Percentiles rank a stretch among this genome's conserved stretches.
Conservation (phyloP, 306 rosid genomes). For the Cyamopsis tetragonoloba region DNA sequence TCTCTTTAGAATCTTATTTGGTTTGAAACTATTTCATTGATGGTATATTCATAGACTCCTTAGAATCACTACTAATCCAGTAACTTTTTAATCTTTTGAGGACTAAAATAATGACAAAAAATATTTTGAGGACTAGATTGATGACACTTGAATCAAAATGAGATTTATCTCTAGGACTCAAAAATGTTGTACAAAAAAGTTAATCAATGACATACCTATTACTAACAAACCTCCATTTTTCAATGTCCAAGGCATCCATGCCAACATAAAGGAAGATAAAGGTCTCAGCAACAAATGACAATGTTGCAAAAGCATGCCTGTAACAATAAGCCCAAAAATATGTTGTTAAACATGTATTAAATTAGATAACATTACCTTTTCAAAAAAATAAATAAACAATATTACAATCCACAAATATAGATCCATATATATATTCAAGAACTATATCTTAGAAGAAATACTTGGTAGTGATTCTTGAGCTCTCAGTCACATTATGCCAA, state of each 20-base stretch:
- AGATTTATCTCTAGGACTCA: too few relatives aligned
- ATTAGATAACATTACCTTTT: neutral
- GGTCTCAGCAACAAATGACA: slow-evolving; percentile 84
- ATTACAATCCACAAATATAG: too few relatives aligned
- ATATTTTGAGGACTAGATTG: too few relatives aligned
- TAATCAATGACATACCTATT: slow-evolving; percentile 58
- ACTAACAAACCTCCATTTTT: slow-evolving; percentile 90
- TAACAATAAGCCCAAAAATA: slow-evolving; percentile 4
- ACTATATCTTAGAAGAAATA: slow-evolving; percentile 32
- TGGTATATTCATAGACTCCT: too few relatives aligned
- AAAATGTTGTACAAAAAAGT: neutral
- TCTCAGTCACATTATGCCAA: slow-evolving; percentile 96
- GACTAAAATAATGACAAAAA: too few relatives aligned
- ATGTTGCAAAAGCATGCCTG: slow-evolving; percentile 95
- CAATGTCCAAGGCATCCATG: slow-evolving; percentile 99
- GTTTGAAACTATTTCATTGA: too few relatives aligned
- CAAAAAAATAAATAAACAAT: too few relatives aligned
- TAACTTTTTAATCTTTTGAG: too few relatives aligned
- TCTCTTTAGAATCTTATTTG: too few relatives aligned
- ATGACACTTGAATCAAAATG: too few relatives aligned
- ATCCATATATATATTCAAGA: slow-evolving; percentile 17
- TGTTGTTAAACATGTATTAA: slow-evolving; percentile 13
- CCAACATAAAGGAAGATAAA: slow-evolving; percentile 98
- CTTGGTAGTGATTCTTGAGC: slow-evolving; percentile 95
- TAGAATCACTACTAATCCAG: too few relatives aligned